Conservation (phyloP, 129 eudicot species). For the Heracleum sosnowskyi region DNA sequence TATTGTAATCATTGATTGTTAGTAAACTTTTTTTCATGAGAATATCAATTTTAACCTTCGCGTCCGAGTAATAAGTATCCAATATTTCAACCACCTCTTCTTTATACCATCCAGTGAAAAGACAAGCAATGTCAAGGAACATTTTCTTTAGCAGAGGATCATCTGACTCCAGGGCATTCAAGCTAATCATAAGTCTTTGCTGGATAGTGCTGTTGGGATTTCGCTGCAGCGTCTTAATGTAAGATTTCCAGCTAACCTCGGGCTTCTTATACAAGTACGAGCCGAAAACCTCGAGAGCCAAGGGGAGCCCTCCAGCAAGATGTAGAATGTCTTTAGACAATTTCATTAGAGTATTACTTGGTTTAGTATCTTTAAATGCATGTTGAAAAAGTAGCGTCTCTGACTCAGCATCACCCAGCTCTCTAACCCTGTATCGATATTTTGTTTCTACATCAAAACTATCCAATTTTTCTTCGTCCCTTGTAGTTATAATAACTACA, state of each 20-base stretch:
- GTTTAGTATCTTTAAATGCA: background rate
- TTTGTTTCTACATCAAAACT: background rate
- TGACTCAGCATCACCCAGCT: slow-evolving; percentile 4
- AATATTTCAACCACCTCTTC: too few relatives aligned
- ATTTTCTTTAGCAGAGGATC: too few relatives aligned
- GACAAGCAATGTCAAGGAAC: too few relatives aligned
- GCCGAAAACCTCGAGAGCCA: slow-evolving; percentile 23
- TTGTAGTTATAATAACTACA: background rate
- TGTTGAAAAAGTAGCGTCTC: slow-evolving; percentile 4
- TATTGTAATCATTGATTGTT: too few relatives aligned
- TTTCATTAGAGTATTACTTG: background rate
- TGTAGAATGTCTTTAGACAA: background rate
- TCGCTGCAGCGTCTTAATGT: slow-evolving; percentile 8
- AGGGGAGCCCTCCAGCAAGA: slow-evolving; percentile 17
- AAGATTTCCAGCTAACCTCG: slow-evolving; percentile 3
- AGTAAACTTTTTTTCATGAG: too few relatives aligned
- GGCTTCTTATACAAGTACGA: slow-evolving; percentile 5
- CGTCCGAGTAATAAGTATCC: too few relatives aligned
- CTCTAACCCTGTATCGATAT: background rate
- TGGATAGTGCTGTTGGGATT: too few relatives aligned
- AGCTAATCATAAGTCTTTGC: too few relatives aligned
- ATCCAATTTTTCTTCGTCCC: background rate
- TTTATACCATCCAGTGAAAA: too few relatives aligned
- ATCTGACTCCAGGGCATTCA: too few relatives aligned
- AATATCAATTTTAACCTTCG: too few relatives aligned